Base-by-base conservation (phyloP, 2,329 filamentous ascomycete species). In the Purpureocillium lavendulum region DNA sequence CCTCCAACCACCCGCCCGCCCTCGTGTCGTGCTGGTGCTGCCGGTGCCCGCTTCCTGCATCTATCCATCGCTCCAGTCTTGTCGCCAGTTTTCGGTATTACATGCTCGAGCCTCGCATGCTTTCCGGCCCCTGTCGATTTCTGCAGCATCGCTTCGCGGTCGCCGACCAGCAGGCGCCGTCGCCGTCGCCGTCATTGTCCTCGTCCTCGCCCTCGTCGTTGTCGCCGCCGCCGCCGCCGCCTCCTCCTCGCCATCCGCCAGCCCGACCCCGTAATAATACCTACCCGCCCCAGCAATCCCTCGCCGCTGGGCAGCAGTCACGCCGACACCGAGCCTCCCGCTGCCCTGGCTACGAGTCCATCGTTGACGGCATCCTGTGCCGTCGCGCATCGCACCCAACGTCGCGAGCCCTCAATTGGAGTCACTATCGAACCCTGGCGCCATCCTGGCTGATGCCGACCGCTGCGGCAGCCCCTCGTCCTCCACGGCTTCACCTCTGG, bases 371-470 rank as follows among this genome's bases (percentile, higher is more conserved):
- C 26, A 40, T 41, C 39, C 35, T 37, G 40, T 41, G 34, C 26
- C 43, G 33, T 31, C 42, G 41, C 52, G 47, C 55, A 37, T 43
- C 43, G 12, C 39, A 42, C 39, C 45, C 38, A 36, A 35, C 40
- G 31, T 30, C 26, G 18, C 35, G 17, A 42, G 33, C 39, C 40
- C 38, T 45, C 55, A 58, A 60, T 60, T 59, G 55, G 45, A 45
- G 45, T 47, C 44, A 38, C 48, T 46, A 45, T 38, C 39, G 32
- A 33, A 41, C 35, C 41, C 36, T 24, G 40, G 36, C 30, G 43
- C 37, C 42, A 39, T 42, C 38, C 35, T 30, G 48, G 58, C 60
- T 63, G 59, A 63, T 63, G 60, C 59, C 57, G 59, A 57, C 54
- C 59, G 49, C 50, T 51, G 50, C 50, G 40, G 40, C 47, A 46